Percentiles rank a stretch among this genome's conserved stretches.
These are phyloP conservation scores for Ophiocordyceps sinensis DNA, from an alignment of 2,329 filamentous ascomycete genomes.

Conservation along the genomic window DNA sequence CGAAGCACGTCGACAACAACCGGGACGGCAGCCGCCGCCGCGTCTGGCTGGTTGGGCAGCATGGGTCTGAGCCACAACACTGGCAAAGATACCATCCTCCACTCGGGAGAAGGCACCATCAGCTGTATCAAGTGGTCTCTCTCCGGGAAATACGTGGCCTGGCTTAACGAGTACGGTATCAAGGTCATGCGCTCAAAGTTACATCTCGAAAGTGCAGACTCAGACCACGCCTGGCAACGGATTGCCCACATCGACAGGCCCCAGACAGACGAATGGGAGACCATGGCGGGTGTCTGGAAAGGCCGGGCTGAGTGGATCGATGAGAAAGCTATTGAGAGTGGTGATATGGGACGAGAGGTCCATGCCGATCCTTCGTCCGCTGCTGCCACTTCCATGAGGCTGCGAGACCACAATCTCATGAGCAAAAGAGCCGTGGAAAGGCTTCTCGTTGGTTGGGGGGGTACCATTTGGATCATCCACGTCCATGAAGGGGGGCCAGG, in stretches of 20 bases:
- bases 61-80: constrained; percentile 67
- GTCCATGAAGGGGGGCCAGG: constrained; percentile 64
- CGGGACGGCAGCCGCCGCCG: constrained; percentile 65
- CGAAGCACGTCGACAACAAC: constrained; percentile 80
- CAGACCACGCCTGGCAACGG: constrained; percentile 82
- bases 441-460: constrained; percentile 86
- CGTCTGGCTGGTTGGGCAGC: constrained; percentile 81
- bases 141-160: constrained; percentile 82
- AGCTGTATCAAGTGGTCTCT: constrained; percentile 89
- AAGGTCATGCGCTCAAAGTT: constrained; percentile 93
- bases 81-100: constrained; percentile 74
- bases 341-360: constrained; percentile 37
- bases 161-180: constrained; percentile 94
- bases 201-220: constrained; percentile 60
- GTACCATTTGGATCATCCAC: constrained; percentile 90
- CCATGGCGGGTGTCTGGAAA: constrained; percentile 95
- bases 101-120: constrained; percentile 84
- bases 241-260: constrained; percentile 87
- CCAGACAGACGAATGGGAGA: constrained; percentile 77
- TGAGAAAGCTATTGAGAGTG: constrained; percentile 60
- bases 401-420: constrained; percentile 33
- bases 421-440: constrained; percentile 49
- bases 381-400: constrained; percentile 24
- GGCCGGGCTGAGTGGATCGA: constrained; percentile 88
- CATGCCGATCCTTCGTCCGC: constrained; percentile 23